Evolutionary conservation across 2,329 filamentous ascomycete species (phyloP).

Genomic region (Gaeumannomyces sp.): DNA sequence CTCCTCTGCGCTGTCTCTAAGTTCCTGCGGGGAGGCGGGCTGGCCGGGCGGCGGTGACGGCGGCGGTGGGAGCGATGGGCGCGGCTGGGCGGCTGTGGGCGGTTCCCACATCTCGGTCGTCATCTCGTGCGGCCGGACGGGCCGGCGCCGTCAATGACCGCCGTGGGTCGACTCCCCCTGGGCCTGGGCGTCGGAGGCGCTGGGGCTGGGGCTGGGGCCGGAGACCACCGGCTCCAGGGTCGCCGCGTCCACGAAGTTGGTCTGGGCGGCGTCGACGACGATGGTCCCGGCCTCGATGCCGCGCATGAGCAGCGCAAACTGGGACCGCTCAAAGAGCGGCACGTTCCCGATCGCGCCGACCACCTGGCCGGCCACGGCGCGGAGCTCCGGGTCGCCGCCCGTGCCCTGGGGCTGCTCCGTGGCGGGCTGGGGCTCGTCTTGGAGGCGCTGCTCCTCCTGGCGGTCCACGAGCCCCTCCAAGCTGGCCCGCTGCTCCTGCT

Average conservation of each 20-base stretch:
- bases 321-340: slow-evolving; percentile 72
- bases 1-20: slow-evolving; percentile 11
- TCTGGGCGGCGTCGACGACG: slow-evolving; percentile 54
- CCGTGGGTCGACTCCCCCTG: not conserved
- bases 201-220: slow-evolving; percentile 1
- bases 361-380: slow-evolving; percentile 64
- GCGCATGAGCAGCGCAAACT: slow-evolving; percentile 72
- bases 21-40: slow-evolving; percentile 5
- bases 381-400: slow-evolving; percentile 41
- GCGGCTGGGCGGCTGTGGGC: not conserved
- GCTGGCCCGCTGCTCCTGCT: not conserved
- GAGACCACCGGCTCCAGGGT: slow-evolving; percentile 20
- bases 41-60: not conserved
- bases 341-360: slow-evolving; percentile 64
- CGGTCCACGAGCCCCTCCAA: slow-evolving; percentile 27
- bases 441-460: slow-evolving; percentile 11
- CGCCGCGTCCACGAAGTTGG: slow-evolving; percentile 22
- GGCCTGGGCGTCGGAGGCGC: not conserved
- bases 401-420: slow-evolving; percentile 16
- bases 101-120: slow-evolving; percentile 8
- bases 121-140: slow-evolving; percentile 10
- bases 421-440: slow-evolving; percentile 11
- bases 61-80: too few species aligned
- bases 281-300: slow-evolving; percentile 67
- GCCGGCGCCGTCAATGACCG: slow-evolving; percentile 6